A percentile compares a stretch with the other conserved stretches of the same genome.
phyloP scores from a whole-genome alignment of 2,329 filamentous ascomycete species.

The Xylaria sp. region DNA sequence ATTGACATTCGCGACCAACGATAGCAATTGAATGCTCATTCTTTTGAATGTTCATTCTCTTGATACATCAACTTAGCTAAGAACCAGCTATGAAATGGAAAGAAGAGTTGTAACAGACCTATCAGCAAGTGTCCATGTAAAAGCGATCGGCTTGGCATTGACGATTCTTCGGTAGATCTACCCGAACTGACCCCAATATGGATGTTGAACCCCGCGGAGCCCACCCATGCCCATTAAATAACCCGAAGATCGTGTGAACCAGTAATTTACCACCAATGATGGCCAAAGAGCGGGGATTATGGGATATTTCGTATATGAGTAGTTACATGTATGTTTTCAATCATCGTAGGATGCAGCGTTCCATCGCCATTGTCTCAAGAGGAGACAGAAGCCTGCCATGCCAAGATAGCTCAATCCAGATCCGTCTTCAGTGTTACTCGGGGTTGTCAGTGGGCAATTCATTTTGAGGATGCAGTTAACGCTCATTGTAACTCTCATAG shows the following conservation, averaged over 20 bases:
- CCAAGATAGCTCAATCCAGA: conserved; percentile 12
- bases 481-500: not conserved
- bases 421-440: no score
- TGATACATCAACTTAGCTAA: not conserved
- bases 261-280: conserved; percentile 38
- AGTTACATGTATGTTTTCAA: not conserved
- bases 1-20: not conserved
- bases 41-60: not conserved
- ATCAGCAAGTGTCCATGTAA: not conserved
- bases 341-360: conserved; percentile 2
- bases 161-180: conserved; percentile 4
- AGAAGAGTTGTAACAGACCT: not conserved
- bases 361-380: conserved; percentile 14
- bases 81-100: not conserved
- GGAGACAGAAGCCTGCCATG: not conserved
- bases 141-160: conserved; percentile 5
- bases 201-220: not conserved
- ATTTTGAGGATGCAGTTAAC: conserved; percentile 26
- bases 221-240: conserved; percentile 17
- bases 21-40: not conserved
- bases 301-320: not conserved
- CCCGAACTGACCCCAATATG: conserved; percentile 22
- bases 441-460: not conserved
- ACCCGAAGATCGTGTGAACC: conserved; percentile 22
- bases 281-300: not conserved